Evolutionary conservation across 352 stramenopile genomes (phyloP).

Genomic region (Pythium aristosporum): DNA sequence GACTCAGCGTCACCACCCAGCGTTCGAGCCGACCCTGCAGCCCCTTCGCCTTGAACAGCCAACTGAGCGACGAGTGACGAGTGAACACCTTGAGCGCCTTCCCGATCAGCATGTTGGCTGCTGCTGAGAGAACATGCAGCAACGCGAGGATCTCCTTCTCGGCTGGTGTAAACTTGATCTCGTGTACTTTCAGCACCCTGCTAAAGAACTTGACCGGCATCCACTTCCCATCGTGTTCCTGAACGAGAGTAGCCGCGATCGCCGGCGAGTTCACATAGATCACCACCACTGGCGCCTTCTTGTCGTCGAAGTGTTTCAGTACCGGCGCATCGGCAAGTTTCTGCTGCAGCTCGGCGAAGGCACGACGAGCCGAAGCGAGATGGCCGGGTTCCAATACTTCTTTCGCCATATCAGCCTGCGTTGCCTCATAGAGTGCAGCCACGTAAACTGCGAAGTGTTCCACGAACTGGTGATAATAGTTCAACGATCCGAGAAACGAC

Average conservation of each 20-base stretch:
- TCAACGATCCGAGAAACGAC: constrained; percentile 22
- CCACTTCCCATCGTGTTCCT: constrained; percentile 15
- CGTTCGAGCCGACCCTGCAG: constrained; percentile 16
- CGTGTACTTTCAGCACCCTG: constrained; percentile 17
- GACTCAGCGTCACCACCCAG: constrained; percentile 12
- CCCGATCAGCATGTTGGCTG: background rate
- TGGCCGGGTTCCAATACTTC: no score
- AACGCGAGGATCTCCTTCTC: constrained; percentile 25
- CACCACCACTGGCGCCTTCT: no score
- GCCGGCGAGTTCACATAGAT: constrained; percentile 20
- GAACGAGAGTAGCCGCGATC: constrained; percentile 4
- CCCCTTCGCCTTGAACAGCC: constrained; percentile 21
- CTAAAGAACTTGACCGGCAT: constrained; percentile 21
- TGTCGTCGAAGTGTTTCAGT: no score
- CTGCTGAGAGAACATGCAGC: constrained; percentile 1
- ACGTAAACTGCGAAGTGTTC: no score
- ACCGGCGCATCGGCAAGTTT: no score
- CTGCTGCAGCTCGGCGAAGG: no score
- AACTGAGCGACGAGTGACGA: constrained; percentile 7
- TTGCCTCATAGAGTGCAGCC: no score
- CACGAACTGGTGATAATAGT: background rate
- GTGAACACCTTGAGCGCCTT: background rate
- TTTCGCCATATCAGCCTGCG: no score
- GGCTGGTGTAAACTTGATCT: constrained; percentile 7
- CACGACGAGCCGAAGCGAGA: no score